Evolutionary conservation across 176 grass and related monocot genomes (phyloP).

Genomic region (Oryza brachyantha): DNA sequence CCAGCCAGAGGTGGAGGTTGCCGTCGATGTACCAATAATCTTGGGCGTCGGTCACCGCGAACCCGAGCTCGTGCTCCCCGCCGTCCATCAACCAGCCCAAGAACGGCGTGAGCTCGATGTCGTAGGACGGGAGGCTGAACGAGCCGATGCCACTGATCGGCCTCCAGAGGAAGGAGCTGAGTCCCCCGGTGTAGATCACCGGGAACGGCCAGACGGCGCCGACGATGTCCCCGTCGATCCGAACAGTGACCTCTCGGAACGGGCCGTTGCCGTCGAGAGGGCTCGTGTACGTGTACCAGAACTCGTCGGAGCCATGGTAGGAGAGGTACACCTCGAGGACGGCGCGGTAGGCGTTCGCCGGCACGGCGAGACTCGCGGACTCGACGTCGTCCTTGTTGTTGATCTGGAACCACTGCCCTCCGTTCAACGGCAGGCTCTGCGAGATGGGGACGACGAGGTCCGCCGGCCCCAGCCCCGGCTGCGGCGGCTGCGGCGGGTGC

Average conservation of each 20-base stretch:
- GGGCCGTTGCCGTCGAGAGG: slow-evolving; percentile 37
- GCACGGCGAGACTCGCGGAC: slow-evolving; percentile 43
- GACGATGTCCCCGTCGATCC: slow-evolving; percentile 55
- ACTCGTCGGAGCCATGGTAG: slow-evolving; percentile 61
- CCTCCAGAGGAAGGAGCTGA: slow-evolving; percentile 65
- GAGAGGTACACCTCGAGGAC: slow-evolving; percentile 80
- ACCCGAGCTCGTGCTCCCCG: slow-evolving; percentile 48
- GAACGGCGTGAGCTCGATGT: slow-evolving; percentile 79
- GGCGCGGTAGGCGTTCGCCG: slow-evolving; percentile 62
- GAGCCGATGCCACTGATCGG: slow-evolving; percentile 82
- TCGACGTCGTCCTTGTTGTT: slow-evolving; percentile 36
- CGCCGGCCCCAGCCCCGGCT: slow-evolving; percentile 43
- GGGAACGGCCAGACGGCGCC: slow-evolving; percentile 90
- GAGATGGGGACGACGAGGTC: slow-evolving; percentile 69
- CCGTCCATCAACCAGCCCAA: slow-evolving; percentile 61
- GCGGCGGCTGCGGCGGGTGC: background rate
- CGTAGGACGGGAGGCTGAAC: slow-evolving; percentile 78
- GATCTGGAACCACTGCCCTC: slow-evolving; percentile 68
- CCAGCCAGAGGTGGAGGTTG: slow-evolving; percentile 91
- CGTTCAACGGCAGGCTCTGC: slow-evolving; percentile 48
- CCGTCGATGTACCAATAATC: slow-evolving; percentile 69
- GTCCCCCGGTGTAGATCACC: slow-evolving; percentile 71
- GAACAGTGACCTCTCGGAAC: slow-evolving; percentile 72
- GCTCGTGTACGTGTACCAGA: slow-evolving; percentile 57
- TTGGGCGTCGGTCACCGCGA: slow-evolving; percentile 61